Evolutionary conservation across 2,329 filamentous ascomycete genomes (phyloP).

Genomic region (Fusarium sp.): DNA sequence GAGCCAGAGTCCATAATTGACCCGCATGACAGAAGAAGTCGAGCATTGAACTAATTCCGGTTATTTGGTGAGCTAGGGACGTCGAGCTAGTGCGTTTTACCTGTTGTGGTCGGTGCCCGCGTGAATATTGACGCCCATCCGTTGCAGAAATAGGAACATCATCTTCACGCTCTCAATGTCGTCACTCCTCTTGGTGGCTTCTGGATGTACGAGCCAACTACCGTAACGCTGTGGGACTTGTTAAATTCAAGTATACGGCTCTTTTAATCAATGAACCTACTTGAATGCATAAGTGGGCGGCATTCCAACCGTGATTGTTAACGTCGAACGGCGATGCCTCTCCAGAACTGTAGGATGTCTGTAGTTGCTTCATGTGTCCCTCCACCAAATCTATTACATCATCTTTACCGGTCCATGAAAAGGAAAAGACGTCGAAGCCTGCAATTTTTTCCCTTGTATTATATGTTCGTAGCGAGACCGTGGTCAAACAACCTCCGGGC

Average conservation of each 20-base stretch:
- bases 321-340: neutral
- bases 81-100: neutral
- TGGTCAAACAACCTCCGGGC: neutral
- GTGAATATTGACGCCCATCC: neutral
- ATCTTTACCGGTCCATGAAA: rapidly evolving
- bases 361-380: neutral
- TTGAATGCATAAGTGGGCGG: rapidly evolving
- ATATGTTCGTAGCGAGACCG: neutral
- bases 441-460: neutral
- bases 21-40: rapidly evolving
- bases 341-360: neutral
- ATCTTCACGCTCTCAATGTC: neutral
- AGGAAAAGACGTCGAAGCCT: neutral
- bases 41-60: neutral
- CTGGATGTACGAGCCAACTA: rapidly evolving
- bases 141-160: neutral
- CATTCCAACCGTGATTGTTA: rapidly evolving
- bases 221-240: rapidly evolving
- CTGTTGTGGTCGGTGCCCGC: neutral
- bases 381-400: no score
- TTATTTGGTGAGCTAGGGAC: neutral
- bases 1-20: rapidly evolving
- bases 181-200: rapidly evolving
- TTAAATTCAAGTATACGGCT: neutral
- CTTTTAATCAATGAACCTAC: neutral